Conservation (phyloP, 768 basidiomycete species). For the Leccinellum rugosiceps region DNA sequence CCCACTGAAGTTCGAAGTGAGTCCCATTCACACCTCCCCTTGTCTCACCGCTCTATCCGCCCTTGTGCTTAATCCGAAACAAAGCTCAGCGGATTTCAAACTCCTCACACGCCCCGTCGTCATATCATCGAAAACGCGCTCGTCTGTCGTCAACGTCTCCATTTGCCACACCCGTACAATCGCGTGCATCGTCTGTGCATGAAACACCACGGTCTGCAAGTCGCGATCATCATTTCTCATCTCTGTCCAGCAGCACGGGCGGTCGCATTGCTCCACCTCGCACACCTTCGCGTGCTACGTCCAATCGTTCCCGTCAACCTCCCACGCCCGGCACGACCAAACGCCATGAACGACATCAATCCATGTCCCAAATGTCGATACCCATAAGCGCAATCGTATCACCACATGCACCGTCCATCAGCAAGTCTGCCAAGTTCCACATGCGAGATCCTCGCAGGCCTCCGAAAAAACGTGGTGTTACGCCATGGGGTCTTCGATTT, state of each 20-base stretch:
- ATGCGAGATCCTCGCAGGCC: conserved; percentile 80
- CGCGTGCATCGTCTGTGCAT: conserved; percentile 29
- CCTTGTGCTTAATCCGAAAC: conserved; percentile 22
- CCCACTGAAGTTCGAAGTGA: conserved; percentile 54
- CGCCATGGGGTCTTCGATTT: conserved; percentile 60
- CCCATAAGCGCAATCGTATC: conserved; percentile 76
- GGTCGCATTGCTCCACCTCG: conserved; percentile 26
- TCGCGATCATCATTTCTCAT: conserved; percentile 22
- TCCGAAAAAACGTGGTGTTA: conserved; percentile 48
- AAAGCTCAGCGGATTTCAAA: conserved; percentile 54
- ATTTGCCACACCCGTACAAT: conserved; percentile 30
- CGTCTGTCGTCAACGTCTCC: conserved; percentile 47
- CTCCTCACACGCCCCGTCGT: conserved; percentile 64
- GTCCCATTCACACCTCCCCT: conserved; percentile 25
- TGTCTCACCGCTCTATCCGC: conserved; percentile 22
- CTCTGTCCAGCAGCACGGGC: conserved; percentile 36
- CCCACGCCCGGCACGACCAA: conserved; percentile 24
- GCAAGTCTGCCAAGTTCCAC: conserved; percentile 58
- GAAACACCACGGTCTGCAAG: conserved; percentile 21
- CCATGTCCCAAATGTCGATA: conserved; percentile 70
- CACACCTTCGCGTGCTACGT: conserved; percentile 38
- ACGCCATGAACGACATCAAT: conserved; percentile 41
- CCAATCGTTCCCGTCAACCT: conserved; percentile 33
- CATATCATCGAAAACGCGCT: conserved; percentile 69
- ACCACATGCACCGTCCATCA: conserved; percentile 73